Conservation (phyloP, 495 filamentous ascomycete species). For the Ramalina intermedia region DNA sequence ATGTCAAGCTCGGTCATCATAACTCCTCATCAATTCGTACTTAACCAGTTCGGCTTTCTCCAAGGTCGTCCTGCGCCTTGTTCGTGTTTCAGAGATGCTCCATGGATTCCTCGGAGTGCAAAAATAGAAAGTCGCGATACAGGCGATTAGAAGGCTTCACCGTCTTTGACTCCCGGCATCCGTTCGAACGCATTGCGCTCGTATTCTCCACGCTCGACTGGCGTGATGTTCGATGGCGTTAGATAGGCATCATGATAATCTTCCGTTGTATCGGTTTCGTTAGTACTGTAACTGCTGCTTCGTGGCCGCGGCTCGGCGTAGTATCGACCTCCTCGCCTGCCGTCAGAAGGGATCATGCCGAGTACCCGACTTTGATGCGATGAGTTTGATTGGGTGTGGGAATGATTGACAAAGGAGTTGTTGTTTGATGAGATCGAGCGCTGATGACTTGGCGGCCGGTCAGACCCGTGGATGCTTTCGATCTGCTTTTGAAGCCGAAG, state of each 20-base stretch:
- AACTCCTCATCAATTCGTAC: too few species aligned
- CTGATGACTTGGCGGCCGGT: neutral
- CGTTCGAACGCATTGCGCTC: conserved; percentile 11
- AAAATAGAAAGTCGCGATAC: neutral
- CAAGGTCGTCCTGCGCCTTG: too few species aligned
- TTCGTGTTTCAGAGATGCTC: too few species aligned
- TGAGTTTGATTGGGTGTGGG: conserved; percentile 6
- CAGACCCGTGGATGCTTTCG: conserved; percentile 20
- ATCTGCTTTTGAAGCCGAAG: conserved; percentile 36
- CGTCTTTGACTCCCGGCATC: conserved; percentile 12
- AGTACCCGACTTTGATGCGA: conserved; percentile 6
- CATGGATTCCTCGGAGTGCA: neutral
- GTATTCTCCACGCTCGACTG: conserved; percentile 16
- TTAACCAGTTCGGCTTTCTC: too few species aligned
- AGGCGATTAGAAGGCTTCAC: conserved; percentile 12
- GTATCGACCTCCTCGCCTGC: conserved; percentile 1
- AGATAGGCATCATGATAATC: conserved; percentile 18
- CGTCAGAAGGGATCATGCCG: conserved; percentile 7
- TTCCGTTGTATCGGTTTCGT: conserved; percentile 17
- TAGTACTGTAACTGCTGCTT: conserved; percentile 15
- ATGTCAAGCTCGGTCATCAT: too few species aligned
- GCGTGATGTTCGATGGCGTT: conserved; percentile 11
- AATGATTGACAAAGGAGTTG: neutral
- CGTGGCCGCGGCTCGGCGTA: conserved; percentile 4
- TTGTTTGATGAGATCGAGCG: neutral